A percentile compares a stretch with the other conserved stretches of the same genome.
Conservation (phyloP, 306 rosid genomes). For the Argentina anserina region DNA sequence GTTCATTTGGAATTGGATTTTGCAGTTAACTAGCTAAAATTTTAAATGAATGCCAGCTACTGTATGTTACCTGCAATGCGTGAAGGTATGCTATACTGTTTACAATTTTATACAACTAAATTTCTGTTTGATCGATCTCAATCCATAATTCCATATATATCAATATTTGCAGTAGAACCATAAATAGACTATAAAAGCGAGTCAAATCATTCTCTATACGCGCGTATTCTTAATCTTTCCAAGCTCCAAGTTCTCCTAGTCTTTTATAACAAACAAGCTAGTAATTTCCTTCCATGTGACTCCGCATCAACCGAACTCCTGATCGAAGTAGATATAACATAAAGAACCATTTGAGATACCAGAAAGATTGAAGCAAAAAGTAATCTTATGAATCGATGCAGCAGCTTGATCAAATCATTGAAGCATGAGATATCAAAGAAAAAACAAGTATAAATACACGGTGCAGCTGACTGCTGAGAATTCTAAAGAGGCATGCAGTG, state of each 20-base stretch:
- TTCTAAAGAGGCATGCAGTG: background rate
- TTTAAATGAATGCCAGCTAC: too few species aligned
- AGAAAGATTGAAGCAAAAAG: constrained; percentile 1
- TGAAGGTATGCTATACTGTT: too few species aligned
- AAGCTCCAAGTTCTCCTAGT: background rate
- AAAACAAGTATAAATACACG: constrained; percentile 2
- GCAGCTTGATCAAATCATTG: constrained; percentile 1
- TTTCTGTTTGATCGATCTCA: too few species aligned
- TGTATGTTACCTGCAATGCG: too few species aligned
- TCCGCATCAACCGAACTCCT: constrained; percentile 12
- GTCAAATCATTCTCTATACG: background rate
- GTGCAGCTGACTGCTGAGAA: constrained; percentile 1
- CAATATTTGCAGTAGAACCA: too few species aligned
- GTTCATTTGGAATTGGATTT: background rate
- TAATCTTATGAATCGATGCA: constrained; percentile 11
- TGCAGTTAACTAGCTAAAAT: background rate
- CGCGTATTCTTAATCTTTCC: background rate
- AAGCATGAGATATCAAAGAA: background rate
- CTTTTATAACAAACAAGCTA: background rate
- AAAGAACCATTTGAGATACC: background rate
- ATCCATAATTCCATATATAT: too few species aligned
- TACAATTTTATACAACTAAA: too few species aligned
- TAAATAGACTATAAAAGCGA: background rate
- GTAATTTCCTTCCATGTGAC: background rate
- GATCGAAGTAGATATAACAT: background rate